Conservation (phyloP, 768 basidiomycete species). For the Strobilomyces confusus region DNA sequence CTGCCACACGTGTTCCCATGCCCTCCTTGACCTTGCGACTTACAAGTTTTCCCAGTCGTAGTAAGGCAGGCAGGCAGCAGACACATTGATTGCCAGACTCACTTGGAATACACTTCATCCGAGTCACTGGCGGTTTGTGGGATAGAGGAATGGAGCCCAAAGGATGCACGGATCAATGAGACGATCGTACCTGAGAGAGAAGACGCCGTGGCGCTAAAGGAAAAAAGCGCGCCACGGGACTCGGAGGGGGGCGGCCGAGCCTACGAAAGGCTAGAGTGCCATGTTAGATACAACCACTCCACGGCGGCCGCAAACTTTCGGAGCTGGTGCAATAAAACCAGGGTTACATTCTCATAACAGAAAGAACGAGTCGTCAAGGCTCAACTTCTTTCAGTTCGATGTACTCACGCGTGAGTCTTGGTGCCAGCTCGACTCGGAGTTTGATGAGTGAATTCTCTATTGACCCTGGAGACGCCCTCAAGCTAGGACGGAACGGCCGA, state of each 20-base stretch:
- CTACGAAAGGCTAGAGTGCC: too few species aligned
- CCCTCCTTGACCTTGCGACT: background rate
- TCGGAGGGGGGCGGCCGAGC: too few species aligned
- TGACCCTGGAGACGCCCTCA: too few species aligned
- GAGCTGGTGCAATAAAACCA: too few species aligned
- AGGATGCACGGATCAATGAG: background rate
- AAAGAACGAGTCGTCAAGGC: too few species aligned
- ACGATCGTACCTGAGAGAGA: too few species aligned
- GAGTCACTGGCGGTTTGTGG: background rate
- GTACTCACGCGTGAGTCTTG: background rate
- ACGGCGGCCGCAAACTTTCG: too few species aligned
- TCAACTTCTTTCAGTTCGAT: too few species aligned
- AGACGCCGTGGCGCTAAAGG: too few species aligned
- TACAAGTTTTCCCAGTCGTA: background rate
- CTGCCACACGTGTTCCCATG: slow-evolving; percentile 2
- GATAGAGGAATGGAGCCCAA: background rate
- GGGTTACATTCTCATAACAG: too few species aligned
- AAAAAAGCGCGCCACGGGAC: too few species aligned
- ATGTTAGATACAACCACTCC: too few species aligned
- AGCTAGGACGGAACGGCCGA: background rate
- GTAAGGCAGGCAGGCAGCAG: background rate
- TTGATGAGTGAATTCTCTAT: background rate
- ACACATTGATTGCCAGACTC: background rate
- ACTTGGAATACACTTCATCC: background rate
- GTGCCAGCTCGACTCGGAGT: background rate